Conservation (phyloP, 768 basidiomycete genomes). For the Tylopilus subfusipes region DNA sequence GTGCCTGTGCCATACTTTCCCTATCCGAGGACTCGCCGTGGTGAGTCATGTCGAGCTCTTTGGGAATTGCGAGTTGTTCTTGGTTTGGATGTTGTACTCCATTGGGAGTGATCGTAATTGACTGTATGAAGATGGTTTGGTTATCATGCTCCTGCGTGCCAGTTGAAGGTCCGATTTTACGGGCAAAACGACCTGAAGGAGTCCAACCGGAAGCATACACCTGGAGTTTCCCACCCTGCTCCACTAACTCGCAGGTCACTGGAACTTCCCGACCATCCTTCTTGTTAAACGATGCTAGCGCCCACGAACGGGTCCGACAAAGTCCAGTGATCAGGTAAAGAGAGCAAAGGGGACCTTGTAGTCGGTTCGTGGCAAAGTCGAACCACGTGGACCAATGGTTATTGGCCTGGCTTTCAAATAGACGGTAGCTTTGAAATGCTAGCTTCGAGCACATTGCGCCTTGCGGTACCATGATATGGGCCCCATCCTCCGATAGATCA, state of each 20-base stretch:
- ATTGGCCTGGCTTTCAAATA: neutral
- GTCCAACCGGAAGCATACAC: neutral
- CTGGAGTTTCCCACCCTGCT: neutral
- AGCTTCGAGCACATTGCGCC: neutral
- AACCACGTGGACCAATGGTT: neutral
- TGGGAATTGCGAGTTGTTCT: neutral
- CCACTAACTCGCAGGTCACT: neutral
- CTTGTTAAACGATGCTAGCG: neutral
- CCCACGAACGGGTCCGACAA: neutral
- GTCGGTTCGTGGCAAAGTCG: neutral
- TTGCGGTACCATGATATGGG: neutral
- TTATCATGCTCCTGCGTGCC: neutral
- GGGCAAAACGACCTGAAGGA: neutral
- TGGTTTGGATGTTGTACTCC: neutral
- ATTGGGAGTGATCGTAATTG: neutral
- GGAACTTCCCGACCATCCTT: neutral
- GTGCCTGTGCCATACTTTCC: neutral
- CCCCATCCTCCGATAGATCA: neutral
- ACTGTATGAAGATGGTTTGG: neutral
- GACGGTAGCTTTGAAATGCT: neutral
- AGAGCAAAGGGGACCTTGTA: neutral
- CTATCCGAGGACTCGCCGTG: neutral
- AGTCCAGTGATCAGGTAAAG: neutral
- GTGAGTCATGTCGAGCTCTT: no score
- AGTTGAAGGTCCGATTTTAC: neutral